Base-by-base conservation (phyloP, 176 grass and related monocot species). In the Hordeum marinum region DNA sequence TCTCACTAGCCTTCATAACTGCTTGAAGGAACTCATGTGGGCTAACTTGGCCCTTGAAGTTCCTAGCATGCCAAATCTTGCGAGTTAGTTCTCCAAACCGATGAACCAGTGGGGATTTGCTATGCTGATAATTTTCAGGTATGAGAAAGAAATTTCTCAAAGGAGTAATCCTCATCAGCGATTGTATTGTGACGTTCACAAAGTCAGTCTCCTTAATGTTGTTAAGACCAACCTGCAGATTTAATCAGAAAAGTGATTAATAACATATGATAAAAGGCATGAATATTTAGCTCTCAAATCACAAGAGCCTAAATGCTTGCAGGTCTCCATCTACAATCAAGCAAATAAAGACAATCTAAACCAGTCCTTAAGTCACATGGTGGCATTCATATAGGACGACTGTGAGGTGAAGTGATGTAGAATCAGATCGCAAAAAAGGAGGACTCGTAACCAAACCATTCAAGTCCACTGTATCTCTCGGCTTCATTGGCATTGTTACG, bases 131-230 rank as follows among this genome's bases (percentile, higher is more conserved):
- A 82, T 98, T 98, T 85, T 95, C 91, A 73, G 93, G 96, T 40
- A 98, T 98, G 60, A 98, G 91, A 89, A 98, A 98, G 86, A 98
- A 98, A 85, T 98, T 98, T 82, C 96, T 94, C 83, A 98, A 79
- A 83, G 96, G 96, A 26, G 96, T 95, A 46, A 98, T 84, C 84
- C 96, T 92, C 96, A 98, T 98, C 65, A 98, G 80, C 29, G 96
- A 95, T 63, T 98, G 96, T 87, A 95, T 98, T 78, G 96, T 98
- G 74, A 95, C 96, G 65, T 98, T 98, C 63, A 98, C 82, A 89
- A 98, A 98, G 65, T 98, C 96, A 42, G 96, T 98, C 86, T 98
- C 96, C 85, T 98, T 94, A 50, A 98, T 98, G 84, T 98, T 98
- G 83, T 98, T 98, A 85, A 98, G 96, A 95, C 96, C 96, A 79